Percentiles rank a stretch among this genome's conserved stretches.
Conservation (phyloP, 1,284 basidiomycete species). For the Pseudozyma sp. region DNA sequence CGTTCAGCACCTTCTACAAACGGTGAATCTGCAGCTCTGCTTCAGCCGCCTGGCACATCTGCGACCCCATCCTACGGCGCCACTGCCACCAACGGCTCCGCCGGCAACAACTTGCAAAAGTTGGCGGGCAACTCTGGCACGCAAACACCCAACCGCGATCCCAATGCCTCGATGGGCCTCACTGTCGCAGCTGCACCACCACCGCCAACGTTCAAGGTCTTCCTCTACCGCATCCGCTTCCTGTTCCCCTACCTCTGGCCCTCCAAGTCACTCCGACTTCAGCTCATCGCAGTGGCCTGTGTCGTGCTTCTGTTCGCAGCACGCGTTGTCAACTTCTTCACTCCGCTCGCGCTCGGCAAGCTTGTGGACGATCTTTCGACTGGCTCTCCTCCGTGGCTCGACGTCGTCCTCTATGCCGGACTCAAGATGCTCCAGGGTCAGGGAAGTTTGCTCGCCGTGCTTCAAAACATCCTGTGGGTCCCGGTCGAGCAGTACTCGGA, state of each 20-base stretch:
- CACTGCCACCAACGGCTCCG: constrained; percentile 17
- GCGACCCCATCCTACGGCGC: constrained; percentile 38
- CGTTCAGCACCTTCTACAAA: constrained; percentile 32
- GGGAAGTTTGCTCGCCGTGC: constrained; percentile 64
- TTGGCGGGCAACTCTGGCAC: constrained; percentile 28
- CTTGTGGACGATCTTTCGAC: constrained; percentile 72
- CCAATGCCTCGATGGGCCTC: constrained; percentile 63
- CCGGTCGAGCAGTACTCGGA: constrained; percentile 86
- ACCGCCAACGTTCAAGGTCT: constrained; percentile 58
- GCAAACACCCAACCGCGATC: constrained; percentile 37
- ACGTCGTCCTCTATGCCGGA: constrained; percentile 65
- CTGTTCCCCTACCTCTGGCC: constrained; percentile 87
- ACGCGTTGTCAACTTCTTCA: constrained; percentile 79
- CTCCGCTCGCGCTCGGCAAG: constrained; percentile 80
- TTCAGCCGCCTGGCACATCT: constrained; percentile 22
- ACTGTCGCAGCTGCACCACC: constrained; percentile 55
- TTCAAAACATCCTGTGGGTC: constrained; percentile 72
- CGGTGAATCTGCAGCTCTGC: constrained; percentile 30
- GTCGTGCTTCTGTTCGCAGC: constrained; percentile 77
- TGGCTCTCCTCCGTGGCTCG: constrained; percentile 52
- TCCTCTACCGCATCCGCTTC: constrained; percentile 71
- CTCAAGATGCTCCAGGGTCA: constrained; percentile 70
- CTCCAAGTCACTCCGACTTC: constrained; percentile 75
- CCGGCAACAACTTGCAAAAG: constrained; percentile 10
- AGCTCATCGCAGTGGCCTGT: constrained; percentile 78